Evolutionary conservation across 208 protist species (phyloP), one percentile per base, ranked within the genome.

Genomic region (Trypanosoma vivax): DNA sequence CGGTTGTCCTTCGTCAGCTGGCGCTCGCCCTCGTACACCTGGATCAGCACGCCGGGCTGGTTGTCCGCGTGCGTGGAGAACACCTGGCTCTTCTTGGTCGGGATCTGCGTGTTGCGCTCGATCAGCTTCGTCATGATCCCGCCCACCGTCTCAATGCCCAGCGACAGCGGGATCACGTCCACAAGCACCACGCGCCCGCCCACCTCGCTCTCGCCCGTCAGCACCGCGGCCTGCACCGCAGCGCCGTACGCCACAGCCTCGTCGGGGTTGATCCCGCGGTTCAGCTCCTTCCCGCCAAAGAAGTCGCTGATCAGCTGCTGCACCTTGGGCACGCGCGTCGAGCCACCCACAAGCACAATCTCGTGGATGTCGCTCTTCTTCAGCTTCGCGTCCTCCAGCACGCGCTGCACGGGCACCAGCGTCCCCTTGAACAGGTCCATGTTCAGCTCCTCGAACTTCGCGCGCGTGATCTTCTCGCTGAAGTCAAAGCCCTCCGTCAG

Each of bases 391-490:
- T 99, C 97, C 30, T 95, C 73, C 9, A 99, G 61, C 11, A 98
- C 96, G 59, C 88, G 82, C 53, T 91, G 63, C 30, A 99, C 95
- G 23, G 97, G 97, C 4, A 73, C 67, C 9, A 99, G 65, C 10
- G 92, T 98, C 60, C 80, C 87, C 50, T 90, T 81, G 96, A 99
- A 99, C 6, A 99, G 75, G 69, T 98, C 96, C 46, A 86, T 76
- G 88, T 96, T 96, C 21, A 99, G 82, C 61, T 98, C 87, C 81
- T 99, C 97, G 67, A 99, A 99, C 56, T 90, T 90, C 41, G 96
- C 92, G 39, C 97, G 87, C 21, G 95, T 98, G 48, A 99, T 81
- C 27, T 76, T 85, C 30, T 83, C 87, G 73, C 71, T 90, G 72
- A 99, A 98, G 71, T 99, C 96, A 34, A 96, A 74, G 49, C 97